Percentiles rank a stretch among this genome's conserved stretches.
Conservation (phyloP, 169 alveolate species). For the Plasmodium gonderi region DNA sequence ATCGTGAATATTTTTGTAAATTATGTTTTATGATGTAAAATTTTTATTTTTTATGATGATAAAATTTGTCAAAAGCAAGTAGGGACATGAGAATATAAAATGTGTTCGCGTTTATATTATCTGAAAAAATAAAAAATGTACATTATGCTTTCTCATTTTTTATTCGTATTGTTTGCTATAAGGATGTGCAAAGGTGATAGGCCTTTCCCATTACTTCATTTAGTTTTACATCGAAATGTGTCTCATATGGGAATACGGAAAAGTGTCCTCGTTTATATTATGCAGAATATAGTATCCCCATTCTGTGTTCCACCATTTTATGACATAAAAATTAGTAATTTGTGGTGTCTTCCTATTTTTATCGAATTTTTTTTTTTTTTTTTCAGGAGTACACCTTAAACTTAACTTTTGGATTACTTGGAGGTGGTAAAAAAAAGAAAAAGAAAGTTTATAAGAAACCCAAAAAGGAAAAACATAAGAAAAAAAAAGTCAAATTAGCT, state of each 20-base stretch:
- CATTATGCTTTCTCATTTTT: not conserved
- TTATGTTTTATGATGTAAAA: not conserved
- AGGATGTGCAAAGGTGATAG: not conserved
- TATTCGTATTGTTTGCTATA: not conserved
- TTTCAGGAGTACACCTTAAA: slow-evolving; percentile 47
- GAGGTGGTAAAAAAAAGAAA: slow-evolving; percentile 96
- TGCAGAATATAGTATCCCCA: not conserved
- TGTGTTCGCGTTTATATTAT: slow-evolving; percentile 46
- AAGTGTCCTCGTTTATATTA: not conserved
- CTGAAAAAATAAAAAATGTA: slow-evolving; percentile 70
- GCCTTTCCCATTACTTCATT: not conserved
- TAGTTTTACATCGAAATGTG: not conserved
- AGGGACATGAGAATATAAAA: slow-evolving; percentile 76
- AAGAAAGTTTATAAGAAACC: slow-evolving; percentile 95
- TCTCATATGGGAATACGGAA: not conserved
- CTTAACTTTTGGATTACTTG: slow-evolving; percentile 76
- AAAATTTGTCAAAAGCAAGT: slow-evolving; percentile 60
- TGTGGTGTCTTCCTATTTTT: not conserved
- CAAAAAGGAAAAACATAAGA: slow-evolving; percentile 96
- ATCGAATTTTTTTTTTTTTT: not conserved
- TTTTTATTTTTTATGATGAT: slow-evolving; percentile 75
- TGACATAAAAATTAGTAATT: not conserved
- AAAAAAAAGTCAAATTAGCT: slow-evolving; percentile 98
- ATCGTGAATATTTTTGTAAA: not conserved
- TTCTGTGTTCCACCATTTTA: not conserved